Conservation (phyloP, 345 rosid genomes). For the Theobroma cacao region DNA sequence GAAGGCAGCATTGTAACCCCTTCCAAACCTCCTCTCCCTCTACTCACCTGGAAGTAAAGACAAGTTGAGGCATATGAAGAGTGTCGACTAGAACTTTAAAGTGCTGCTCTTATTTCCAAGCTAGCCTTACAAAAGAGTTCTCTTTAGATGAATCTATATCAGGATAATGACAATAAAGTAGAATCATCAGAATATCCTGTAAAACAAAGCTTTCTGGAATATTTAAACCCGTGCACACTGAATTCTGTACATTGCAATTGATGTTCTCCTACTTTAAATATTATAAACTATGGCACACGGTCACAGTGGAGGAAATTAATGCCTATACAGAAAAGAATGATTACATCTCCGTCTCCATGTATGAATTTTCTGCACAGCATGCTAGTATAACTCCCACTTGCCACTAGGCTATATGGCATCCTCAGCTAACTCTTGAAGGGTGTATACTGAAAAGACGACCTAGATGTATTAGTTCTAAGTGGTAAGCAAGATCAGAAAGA, state of each 20-base stretch:
- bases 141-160: too few relatives aligned
- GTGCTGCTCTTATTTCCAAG: too few relatives aligned
- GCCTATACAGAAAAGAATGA: too few relatives aligned
- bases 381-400: neutral
- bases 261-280: neutral
- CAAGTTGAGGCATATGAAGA: too few relatives aligned
- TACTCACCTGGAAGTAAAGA: constrained; percentile 70
- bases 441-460: neutral
- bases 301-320: too few relatives aligned
- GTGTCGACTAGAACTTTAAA: neutral
- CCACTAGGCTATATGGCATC: neutral
- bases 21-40: constrained; percentile 41
- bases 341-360: neutral
- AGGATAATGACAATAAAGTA: neutral
- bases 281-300: too few relatives aligned
- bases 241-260: too few relatives aligned
- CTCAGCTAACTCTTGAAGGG: neutral
- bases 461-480: neutral
- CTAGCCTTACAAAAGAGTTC: too few relatives aligned
- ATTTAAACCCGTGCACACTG: neutral
- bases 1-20: constrained; percentile 61
- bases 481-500: neutral
- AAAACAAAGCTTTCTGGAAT: too few relatives aligned
- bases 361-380: neutral
- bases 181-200: neutral